Evolutionary conservation across 2,329 filamentous ascomycete species (phyloP).

Genomic region (Pseudocercospora eumusae): DNA sequence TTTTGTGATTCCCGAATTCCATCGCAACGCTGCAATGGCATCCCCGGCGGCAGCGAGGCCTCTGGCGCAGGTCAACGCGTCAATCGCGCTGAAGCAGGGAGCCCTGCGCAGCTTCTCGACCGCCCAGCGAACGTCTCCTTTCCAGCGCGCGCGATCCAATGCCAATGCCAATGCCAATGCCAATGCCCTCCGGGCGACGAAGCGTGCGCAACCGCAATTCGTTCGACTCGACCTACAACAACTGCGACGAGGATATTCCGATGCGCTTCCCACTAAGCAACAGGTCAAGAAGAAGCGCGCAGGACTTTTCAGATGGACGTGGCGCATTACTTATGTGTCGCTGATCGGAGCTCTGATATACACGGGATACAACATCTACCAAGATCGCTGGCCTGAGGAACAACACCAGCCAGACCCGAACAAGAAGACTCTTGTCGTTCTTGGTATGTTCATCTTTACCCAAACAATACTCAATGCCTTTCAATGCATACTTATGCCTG

Average conservation of each 20-base stretch:
- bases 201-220: conserved; percentile 6
- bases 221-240: conserved; percentile 21
- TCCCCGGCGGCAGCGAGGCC: conserved; percentile 32
- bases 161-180: too few relatives aligned
- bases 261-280: conserved; percentile 36
- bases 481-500: conserved; percentile 8
- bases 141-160: conserved; percentile 21
- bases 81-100: conserved; percentile 29
- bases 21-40: conserved; percentile 30
- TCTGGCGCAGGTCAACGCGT: conserved; percentile 31
- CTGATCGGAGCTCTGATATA: conserved; percentile 68
- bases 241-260: conserved; percentile 37
- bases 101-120: conserved; percentile 32
- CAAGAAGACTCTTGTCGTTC: conserved; percentile 96
- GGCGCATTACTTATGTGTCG: conserved; percentile 79
- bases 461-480: not conserved
- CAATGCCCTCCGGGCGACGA: conserved; percentile 20
- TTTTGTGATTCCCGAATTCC: conserved; percentile 7
- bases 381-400: conserved; percentile 75
- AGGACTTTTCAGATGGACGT: conserved; percentile 74
- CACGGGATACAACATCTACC: conserved; percentile 78
- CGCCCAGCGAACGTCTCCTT: conserved; percentile 21
- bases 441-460: conserved; percentile 68
- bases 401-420: conserved; percentile 76
- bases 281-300: conserved; percentile 58